These are phyloP conservation scores for Apiospora hydei DNA, from an alignment of 2,329 filamentous ascomycete species.

Conservation along the genomic window DNA sequence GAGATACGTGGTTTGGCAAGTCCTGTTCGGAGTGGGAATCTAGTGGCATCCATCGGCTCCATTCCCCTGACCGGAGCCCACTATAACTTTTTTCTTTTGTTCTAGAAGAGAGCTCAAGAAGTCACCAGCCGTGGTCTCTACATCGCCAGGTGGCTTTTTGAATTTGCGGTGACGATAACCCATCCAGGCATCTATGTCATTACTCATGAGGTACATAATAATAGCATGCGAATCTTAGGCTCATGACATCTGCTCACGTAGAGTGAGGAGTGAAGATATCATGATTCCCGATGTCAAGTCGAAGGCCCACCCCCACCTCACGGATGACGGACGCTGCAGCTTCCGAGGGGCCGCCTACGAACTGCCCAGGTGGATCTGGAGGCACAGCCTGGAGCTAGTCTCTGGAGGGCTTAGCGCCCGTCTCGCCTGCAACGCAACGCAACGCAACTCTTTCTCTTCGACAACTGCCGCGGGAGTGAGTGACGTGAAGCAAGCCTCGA, in stretches of 20 bases:
- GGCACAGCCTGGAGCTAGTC: not conserved
- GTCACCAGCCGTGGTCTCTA: too few relatives aligned
- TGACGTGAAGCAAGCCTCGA: conserved; percentile 1
- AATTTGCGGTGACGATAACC: not conserved
- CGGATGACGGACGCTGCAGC: conserved; percentile 9
- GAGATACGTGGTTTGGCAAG: not conserved
- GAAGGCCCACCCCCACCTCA: not conserved
- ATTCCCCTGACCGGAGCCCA: not conserved
- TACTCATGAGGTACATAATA: not conserved
- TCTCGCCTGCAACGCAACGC: conserved; percentile 3
- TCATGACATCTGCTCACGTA: not conserved
- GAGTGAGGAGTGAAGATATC: not conserved
- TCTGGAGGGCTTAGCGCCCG: not conserved
- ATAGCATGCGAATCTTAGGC: not conserved
- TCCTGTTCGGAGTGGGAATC: not conserved
- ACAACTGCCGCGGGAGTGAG: not conserved
- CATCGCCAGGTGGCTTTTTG: not conserved
- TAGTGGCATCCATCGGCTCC: not conserved
- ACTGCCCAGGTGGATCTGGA: not conserved
- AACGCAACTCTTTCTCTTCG: not conserved
- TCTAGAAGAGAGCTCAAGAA: not conserved
- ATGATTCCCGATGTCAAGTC: not conserved
- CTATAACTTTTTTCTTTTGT: not conserved
- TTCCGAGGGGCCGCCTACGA: not conserved
- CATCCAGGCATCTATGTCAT: not conserved